Evolutionary conservation across 2,329 filamentous ascomycete species (phyloP), one percentile per base, ranked within the genome.

Genomic region (Aureobasidium sp.): DNA sequence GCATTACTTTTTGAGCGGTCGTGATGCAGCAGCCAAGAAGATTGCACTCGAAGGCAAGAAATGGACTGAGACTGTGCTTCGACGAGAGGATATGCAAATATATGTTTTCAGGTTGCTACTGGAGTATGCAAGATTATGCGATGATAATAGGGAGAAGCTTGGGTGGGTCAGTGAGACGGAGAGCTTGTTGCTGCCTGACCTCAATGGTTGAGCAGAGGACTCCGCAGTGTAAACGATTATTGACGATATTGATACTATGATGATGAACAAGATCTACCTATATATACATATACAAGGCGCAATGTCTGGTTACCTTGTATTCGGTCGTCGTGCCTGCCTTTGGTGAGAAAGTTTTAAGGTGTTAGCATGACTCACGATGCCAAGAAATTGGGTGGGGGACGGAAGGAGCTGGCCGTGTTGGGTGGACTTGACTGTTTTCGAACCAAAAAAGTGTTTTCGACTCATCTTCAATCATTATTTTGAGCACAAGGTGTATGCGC

Each of bases 21-120:
- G 75, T 51, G 87, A 91, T 68, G 73, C 74, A 1, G 79, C 78
- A 3, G 89, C 86, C 0, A 77, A 83, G 71, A 80, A 77, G 70
- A 89, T 92, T 68, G 88, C 88, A 13, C 73, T 77, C 47, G 82
- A 81, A 3, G 87, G 88, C 2, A 84, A 86, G 70, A 77, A 78
- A 36, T 92, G 88, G 88, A 86, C 87, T 0, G 82, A 85, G 65
- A 82, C 76, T 69, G 88, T 88, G 8, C 75, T 91, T 29, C 77
- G 89, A 63, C 82, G 80, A 67, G 87, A 90, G 68, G 88, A 91
- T 69, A 90, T 90, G 87, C 81, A 85, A 69, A 79, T 91, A 9
- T 92, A 92, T 70, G 80, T 85, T 9, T 76, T 87, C 60, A 76
- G 88, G 47, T 69, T 92, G 66, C 56, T 79, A 52, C 66, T 79